Percentiles rank a stretch among this genome's conserved stretches.
Conservation (phyloP, 441 rosid genomes). For the Sinapis alba region DNA sequence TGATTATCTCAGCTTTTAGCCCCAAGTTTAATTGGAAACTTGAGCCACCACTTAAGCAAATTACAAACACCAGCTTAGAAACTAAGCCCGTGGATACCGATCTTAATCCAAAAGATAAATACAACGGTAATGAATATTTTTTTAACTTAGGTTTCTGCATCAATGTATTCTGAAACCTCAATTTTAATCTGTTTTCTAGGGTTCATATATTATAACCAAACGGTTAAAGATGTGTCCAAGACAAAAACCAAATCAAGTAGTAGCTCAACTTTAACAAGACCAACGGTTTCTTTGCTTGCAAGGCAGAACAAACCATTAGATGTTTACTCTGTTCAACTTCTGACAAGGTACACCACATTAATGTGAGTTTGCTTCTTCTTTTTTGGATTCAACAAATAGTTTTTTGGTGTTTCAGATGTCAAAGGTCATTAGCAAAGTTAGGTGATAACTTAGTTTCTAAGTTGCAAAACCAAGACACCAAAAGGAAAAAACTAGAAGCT, state of each 20-base stretch:
- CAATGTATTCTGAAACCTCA: background rate
- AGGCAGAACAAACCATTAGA: slow-evolving; percentile 46
- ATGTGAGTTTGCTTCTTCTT: background rate
- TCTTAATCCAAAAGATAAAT: slow-evolving; percentile 27
- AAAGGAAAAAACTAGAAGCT: slow-evolving; percentile 54
- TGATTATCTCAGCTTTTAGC: slow-evolving; percentile 44
- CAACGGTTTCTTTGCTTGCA: slow-evolving; percentile 64
- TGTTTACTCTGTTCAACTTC: slow-evolving; percentile 36
- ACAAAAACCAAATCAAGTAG: slow-evolving; percentile 34
- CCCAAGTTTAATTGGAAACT: slow-evolving; percentile 46
- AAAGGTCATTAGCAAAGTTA: slow-evolving; percentile 31
- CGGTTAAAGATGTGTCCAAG: slow-evolving; percentile 30
- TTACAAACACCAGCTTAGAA: slow-evolving; percentile 7
- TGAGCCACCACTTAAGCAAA: slow-evolving; percentile 5
- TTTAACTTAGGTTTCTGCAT: background rate
- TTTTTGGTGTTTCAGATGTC: slow-evolving; percentile 41
- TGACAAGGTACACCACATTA: slow-evolving; percentile 42
- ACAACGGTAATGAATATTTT: slow-evolving; percentile 25
- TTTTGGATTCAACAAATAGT: background rate
- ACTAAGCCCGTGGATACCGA: slow-evolving; percentile 21
- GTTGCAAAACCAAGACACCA: slow-evolving; percentile 45
- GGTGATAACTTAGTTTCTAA: slow-evolving; percentile 39
- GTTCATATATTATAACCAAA: slow-evolving; percentile 27
- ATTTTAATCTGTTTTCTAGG: slow-evolving; percentile 12
- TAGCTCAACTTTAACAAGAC: slow-evolving; percentile 55